A percentile compares a stretch with the other conserved stretches of the same genome.
Conservation (phyloP, 1,284 basidiomycete species). For the Trichosporon asahii region DNA sequence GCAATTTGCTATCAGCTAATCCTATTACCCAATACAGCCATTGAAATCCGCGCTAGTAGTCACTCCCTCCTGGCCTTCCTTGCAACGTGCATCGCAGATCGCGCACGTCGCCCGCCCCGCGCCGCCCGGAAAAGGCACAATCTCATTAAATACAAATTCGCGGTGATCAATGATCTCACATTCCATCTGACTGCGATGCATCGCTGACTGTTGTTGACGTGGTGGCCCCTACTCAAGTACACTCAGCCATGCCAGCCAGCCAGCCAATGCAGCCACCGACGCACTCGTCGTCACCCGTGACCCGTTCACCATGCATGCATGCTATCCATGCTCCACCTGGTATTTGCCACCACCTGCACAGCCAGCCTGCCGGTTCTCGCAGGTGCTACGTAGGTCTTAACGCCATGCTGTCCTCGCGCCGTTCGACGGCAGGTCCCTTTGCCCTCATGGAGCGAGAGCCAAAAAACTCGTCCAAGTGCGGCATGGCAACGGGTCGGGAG, state of each 20-base stretch:
- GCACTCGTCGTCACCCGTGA: too few relatives aligned
- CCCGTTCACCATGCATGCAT: neutral
- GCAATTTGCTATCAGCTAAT: conserved; percentile 1
- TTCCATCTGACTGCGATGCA: neutral
- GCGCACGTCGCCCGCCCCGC: too few relatives aligned
- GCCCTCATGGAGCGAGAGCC: neutral
- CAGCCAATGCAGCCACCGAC: too few relatives aligned
- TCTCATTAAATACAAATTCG: conserved; percentile 4
- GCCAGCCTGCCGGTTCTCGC: neutral
- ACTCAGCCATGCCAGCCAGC: too few relatives aligned
- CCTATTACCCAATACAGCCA: neutral
- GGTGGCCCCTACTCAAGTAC: too few relatives aligned
- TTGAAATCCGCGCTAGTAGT: neutral
- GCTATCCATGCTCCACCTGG: neutral
- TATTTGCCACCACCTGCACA: neutral
- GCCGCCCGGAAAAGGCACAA: neutral
- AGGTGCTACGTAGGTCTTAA: neutral
- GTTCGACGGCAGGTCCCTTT: neutral
- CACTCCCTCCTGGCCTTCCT: too few relatives aligned
- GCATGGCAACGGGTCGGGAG: neutral
- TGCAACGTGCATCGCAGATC: neutral
- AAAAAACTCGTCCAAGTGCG: neutral
- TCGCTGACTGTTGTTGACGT: too few relatives aligned
- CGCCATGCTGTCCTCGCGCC: neutral
- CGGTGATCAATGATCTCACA: neutral